A percentile compares a stretch with the other conserved stretches of the same genome.
Evolutionary conservation across 352 stramenopile genomes (phyloP).

Genomic region (Phytophthora pinifolia): DNA sequence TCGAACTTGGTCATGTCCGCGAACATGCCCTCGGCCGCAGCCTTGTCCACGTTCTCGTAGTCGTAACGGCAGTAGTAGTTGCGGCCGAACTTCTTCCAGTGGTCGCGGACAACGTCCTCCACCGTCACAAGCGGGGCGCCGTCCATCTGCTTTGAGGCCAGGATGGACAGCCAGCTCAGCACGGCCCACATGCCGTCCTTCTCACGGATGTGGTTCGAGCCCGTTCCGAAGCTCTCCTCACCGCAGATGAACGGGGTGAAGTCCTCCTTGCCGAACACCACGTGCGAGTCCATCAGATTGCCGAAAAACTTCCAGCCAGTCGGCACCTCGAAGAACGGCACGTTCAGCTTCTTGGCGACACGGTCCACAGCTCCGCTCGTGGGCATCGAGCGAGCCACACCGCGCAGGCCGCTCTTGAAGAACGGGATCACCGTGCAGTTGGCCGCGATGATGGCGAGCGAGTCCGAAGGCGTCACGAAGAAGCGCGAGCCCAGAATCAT

Average conservation of each 20-base stretch:
- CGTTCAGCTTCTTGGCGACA: conserved; percentile 94
- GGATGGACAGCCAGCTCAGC: conserved; percentile 98
- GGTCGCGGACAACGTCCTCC: conserved; percentile 95
- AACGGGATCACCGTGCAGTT: conserved; percentile 97
- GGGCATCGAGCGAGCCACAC: conserved; percentile 98
- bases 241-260: conserved; percentile 99
- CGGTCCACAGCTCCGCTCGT: conserved; percentile 97
- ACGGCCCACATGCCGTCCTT: conserved; percentile 99
- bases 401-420: conserved; percentile 94
- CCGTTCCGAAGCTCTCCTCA: conserved; percentile 98
- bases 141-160: conserved; percentile 89
- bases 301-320: conserved; percentile 99
- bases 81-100: conserved; percentile 97
- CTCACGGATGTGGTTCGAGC: conserved; percentile 98
- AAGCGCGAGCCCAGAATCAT: conserved; percentile 98
- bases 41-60: conserved; percentile 98
- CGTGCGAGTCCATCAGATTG: conserved; percentile 99
- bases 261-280: conserved; percentile 95
- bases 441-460: conserved; percentile 97
- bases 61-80: conserved; percentile 99
- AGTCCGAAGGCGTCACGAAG: conserved; percentile 99
- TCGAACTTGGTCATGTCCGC: conserved; percentile 74
- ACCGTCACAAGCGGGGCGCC: conserved; percentile 93
- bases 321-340: conserved; percentile 97
- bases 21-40: conserved; percentile 74